Percentiles rank a stretch among this genome's conserved stretches.
Evolutionary conservation across 306 rosid species (phyloP).

Genomic region (Cucurbita moschata): DNA sequence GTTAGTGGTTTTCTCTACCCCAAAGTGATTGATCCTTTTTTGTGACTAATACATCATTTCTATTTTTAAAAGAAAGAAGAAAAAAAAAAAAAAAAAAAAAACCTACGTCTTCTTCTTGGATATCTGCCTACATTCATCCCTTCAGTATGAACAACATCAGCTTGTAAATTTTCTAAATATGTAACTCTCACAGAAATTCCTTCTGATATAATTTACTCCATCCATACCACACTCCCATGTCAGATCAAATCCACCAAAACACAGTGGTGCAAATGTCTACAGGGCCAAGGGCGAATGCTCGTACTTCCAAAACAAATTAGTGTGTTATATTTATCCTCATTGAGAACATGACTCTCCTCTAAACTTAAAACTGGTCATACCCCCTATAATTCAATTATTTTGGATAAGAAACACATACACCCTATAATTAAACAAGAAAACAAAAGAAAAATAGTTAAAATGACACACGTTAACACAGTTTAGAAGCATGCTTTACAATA

Average conservation of each 20-base stretch:
- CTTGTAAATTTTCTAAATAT: background rate
- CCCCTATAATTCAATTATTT: background rate
- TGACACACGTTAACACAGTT: background rate
- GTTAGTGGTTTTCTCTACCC: background rate
- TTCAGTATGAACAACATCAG: background rate
- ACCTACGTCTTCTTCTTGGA: background rate
- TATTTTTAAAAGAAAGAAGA: too few species aligned
- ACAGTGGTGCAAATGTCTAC: background rate
- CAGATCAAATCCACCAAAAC: background rate
- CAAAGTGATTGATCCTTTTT: background rate
- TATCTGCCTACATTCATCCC: background rate
- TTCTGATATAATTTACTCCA: background rate
- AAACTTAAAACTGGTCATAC: background rate
- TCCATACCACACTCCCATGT: background rate
- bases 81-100: too few species aligned
- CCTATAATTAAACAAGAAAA: background rate
- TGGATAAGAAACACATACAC: background rate
- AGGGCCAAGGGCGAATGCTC: background rate
- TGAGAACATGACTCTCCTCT: background rate
- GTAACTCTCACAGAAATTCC: background rate
- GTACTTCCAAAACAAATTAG: background rate
- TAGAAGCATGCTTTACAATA: background rate
- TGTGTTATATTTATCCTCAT: background rate
- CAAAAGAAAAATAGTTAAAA: background rate
- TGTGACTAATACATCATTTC: background rate